Evolutionary conservation across 768 basidiomycete species (phyloP).

Genomic region (Cubamyces sp.): DNA sequence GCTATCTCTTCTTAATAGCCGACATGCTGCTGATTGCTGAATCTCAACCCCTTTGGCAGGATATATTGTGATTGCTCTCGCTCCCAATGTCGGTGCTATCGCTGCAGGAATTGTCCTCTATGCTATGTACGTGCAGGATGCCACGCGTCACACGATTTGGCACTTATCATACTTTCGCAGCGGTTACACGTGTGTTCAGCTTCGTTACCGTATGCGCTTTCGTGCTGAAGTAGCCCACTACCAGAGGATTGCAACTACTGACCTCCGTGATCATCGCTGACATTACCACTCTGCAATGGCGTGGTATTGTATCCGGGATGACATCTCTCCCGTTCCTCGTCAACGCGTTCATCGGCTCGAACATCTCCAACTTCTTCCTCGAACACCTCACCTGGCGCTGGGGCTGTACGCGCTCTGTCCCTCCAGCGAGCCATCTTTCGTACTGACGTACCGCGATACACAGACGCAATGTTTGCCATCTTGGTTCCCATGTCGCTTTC

Average conservation of each 20-base stretch:
- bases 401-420: constrained; percentile 50
- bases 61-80: constrained; percentile 39
- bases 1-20: no score
- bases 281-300: constrained; percentile 37
- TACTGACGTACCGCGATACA: background rate
- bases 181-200: constrained; percentile 57
- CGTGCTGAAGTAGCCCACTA: constrained; percentile 15
- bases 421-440: background rate
- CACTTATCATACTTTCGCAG: constrained; percentile 41
- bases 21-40: no score
- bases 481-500: constrained; percentile 29
- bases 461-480: constrained; percentile 39
- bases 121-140: constrained; percentile 46
- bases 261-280: constrained; percentile 47
- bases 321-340: constrained; percentile 57
- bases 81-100: constrained; percentile 32
- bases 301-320: constrained; percentile 46
- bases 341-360: constrained; percentile 65
- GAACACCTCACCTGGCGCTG: constrained; percentile 62
- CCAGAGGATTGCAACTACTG: constrained; percentile 62
- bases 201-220: constrained; percentile 27
- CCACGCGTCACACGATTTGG: constrained; percentile 31
- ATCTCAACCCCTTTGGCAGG: constrained; percentile 31
- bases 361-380: constrained; percentile 50
- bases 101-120: constrained; percentile 55